These are phyloP conservation scores for Babesia caballi DNA, from an alignment of 169 alveolate genomes.

Conservation along the genomic window DNA sequence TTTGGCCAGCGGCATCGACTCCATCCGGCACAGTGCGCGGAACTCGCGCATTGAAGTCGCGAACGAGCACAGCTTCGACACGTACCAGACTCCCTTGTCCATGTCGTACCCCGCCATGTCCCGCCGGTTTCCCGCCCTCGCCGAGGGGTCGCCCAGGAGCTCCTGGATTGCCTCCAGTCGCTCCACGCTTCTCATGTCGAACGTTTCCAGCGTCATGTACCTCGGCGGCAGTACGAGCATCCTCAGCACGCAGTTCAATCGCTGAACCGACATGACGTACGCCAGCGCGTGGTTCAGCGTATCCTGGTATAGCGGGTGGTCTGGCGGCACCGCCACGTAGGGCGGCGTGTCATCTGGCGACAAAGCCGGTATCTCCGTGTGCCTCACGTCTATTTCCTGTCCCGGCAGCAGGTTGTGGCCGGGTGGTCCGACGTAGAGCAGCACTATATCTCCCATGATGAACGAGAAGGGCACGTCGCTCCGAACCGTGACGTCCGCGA, in stretches of 20 bases:
- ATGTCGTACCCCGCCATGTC: neutral
- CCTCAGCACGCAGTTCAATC: neutral
- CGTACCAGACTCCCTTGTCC: conserved; percentile 36
- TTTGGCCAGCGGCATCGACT: conserved; percentile 35
- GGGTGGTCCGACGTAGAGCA: conserved; percentile 12
- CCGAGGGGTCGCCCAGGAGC: neutral
- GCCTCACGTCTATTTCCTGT: neutral
- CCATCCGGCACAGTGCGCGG: conserved; percentile 47
- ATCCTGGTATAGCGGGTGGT: conserved; percentile 51
- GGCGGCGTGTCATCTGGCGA: neutral
- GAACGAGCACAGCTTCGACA: conserved; percentile 34
- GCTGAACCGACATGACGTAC: conserved; percentile 17
- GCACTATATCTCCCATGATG: conserved; percentile 43
- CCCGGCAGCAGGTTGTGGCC: conserved; percentile 17
- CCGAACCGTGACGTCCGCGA: conserved; percentile 18
- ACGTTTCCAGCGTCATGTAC: conserved; percentile 30
- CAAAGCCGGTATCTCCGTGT: neutral
- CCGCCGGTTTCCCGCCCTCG: neutral
- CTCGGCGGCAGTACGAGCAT: conserved; percentile 46
- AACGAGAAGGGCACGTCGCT: conserved; percentile 9
- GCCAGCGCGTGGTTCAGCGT: conserved; percentile 38
- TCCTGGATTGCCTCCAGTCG: conserved; percentile 45
- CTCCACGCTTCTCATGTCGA: conserved; percentile 36
- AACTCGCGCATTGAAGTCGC: conserved; percentile 57
- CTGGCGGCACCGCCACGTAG: conserved; percentile 3